phyloP scores from a whole-genome alignment of 2,329 filamentous ascomycete species.

The Stemphylium vesicarium region DNA sequence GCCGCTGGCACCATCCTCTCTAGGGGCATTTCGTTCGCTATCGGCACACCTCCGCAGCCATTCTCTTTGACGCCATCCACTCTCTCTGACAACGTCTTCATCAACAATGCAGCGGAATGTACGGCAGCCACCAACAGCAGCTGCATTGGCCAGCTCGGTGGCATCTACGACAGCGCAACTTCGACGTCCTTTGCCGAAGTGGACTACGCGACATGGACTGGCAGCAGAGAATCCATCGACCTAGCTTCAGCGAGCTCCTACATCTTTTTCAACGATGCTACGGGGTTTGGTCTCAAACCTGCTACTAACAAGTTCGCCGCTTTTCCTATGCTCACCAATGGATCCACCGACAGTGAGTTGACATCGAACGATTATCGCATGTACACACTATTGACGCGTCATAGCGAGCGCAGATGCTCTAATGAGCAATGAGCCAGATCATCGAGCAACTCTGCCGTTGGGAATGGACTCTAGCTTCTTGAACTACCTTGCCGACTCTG shows the following conservation, averaged over 20 bases:
- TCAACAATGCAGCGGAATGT: slow-evolving; percentile 23
- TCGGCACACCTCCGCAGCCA: slow-evolving; percentile 23
- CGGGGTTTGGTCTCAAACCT: slow-evolving; percentile 21
- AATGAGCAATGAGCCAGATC: slow-evolving; percentile 10
- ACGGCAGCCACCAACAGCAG: slow-evolving; percentile 21
- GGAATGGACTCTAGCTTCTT: slow-evolving; percentile 23
- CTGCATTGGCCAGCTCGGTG: slow-evolving; percentile 25
- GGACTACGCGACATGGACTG: slow-evolving; percentile 19
- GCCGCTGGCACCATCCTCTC: slow-evolving; percentile 18
- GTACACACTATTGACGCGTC: neutral
- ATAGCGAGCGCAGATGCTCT: slow-evolving; percentile 15
- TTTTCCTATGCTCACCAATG: slow-evolving; percentile 21
- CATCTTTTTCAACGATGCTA: slow-evolving; percentile 23
- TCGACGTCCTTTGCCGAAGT: slow-evolving; percentile 23
- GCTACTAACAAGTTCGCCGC: slow-evolving; percentile 20
- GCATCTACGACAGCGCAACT: slow-evolving; percentile 19
- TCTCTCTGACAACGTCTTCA: slow-evolving; percentile 20
- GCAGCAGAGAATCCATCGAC: slow-evolving; percentile 22
- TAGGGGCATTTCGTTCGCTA: slow-evolving; percentile 23
- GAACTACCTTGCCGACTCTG: slow-evolving; percentile 22
- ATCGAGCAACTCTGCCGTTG: slow-evolving; percentile 21
- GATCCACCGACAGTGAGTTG: slow-evolving; percentile 22
- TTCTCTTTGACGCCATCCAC: slow-evolving; percentile 27
- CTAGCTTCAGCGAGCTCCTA: slow-evolving; percentile 18
- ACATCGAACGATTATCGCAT: neutral